A percentile compares a stretch with the other conserved stretches of the same genome.
Evolutionary conservation across 805 yeast genomes (phyloP).

Genomic region (Phaffomyces opuntiae): DNA sequence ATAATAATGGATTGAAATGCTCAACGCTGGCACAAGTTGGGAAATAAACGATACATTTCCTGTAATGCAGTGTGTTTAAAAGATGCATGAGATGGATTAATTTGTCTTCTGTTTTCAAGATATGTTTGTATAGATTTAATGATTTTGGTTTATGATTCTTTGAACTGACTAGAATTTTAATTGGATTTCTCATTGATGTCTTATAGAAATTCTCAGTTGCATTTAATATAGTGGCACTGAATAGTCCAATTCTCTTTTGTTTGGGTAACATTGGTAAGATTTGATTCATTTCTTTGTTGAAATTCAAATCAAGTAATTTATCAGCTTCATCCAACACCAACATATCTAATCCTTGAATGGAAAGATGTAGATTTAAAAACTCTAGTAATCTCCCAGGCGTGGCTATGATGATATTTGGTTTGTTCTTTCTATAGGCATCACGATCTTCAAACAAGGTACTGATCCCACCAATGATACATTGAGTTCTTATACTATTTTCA

Average conservation of each 20-base stretch:
- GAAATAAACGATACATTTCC: constrained; percentile 83
- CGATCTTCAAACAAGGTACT: constrained; percentile 66
- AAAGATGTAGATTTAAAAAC: constrained; percentile 51
- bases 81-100: constrained; percentile 50
- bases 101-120: constrained; percentile 54
- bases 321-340: constrained; percentile 92
- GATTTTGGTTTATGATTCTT: constrained; percentile 50
- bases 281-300: constrained; percentile 57
- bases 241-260: constrained; percentile 88
- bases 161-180: constrained; percentile 71
- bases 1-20: constrained; percentile 56
- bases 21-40: constrained; percentile 87
- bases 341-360: constrained; percentile 58
- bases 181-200: constrained; percentile 92
- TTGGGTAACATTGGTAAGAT: constrained; percentile 72
- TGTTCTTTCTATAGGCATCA: constrained; percentile 40
- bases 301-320: constrained; percentile 71
- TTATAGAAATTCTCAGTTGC: constrained; percentile 75
- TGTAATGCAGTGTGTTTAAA: constrained; percentile 47
- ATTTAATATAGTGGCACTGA: constrained; percentile 86
- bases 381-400: constrained; percentile 90
- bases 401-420: constrained; percentile 76
- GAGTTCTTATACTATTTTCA: constrained; percentile 42
- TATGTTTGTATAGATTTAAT: constrained; percentile 53
- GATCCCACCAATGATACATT: constrained; percentile 58